Base-by-base conservation (phyloP, 2,329 filamentous ascomycete genomes). In the Fusarium tuaranense region DNA sequence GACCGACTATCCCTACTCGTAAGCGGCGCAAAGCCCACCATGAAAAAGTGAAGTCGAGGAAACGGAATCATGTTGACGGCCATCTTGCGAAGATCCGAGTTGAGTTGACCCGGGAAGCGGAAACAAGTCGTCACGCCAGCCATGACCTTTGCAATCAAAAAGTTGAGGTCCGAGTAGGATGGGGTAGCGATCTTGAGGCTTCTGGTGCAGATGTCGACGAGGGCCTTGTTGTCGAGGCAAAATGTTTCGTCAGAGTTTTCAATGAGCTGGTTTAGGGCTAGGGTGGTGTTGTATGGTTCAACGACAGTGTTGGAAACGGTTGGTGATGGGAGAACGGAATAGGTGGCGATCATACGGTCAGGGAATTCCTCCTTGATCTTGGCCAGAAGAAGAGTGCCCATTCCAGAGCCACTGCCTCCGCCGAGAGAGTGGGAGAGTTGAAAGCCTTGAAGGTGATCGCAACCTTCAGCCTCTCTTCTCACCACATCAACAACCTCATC, bases 291-390 rank as follows among this genome's bases (percentile, higher is more conserved):
- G 92, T 99, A 99, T 78, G 97, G 97, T 91, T 99, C 97, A 81
- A 99, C 97, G 82, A 99, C 97, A 83, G 97, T 99, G 87, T 99
- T 97, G 74, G 97, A 99, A 82, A 98, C 97, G 93, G 98, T 98
- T 85, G 97, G 97, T 55, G 97, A 98, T 81, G 97, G 97, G 74
- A 98, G 93, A 81, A 99, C 97, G 80, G 97, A 98, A 92, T 98
- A 99, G 78, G 97, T 98, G 79, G 97, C 95, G 96, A 98, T 98
- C 96, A 99, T 99, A 83, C 97, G 95, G 90, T 99, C 97, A 83
- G 97, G 97, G 90, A 98, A 99, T 89, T 98, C 97, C 90, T 99
- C 97, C 82, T 97, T 96, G 86, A 98, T 98, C 93, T 99, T 99
- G 89, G 95, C 98, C 91, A 99, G 98, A 85, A 99, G 88, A 82